Evolutionary conservation across 768 basidiomycete species (phyloP).

Genomic region (Russula griseocarnosa): DNA sequence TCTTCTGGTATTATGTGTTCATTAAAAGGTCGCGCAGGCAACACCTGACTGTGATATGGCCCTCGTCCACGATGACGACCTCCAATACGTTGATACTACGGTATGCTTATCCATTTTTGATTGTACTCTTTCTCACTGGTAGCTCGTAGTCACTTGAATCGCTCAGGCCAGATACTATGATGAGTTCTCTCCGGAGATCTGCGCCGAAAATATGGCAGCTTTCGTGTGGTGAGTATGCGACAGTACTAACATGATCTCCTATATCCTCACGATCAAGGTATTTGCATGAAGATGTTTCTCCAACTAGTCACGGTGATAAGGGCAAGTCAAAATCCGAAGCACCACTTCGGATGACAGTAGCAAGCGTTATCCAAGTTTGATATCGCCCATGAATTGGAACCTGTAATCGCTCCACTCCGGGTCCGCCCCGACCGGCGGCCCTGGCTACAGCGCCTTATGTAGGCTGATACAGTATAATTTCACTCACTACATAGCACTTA

Average conservation of each 20-base stretch:
- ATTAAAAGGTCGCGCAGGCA: background rate
- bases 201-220: background rate
- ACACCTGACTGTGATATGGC: slow-evolving; percentile 2
- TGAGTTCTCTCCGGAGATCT: background rate
- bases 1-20: background rate
- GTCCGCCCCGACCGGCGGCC: no score
- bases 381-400: background rate
- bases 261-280: background rate
- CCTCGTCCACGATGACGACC: slow-evolving; percentile 5
- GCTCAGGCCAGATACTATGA: background rate
- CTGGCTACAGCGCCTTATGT: no score
- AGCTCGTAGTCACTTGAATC: background rate
- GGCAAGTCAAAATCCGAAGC: background rate
- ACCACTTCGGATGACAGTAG: background rate
- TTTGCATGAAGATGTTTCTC: background rate
- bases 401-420: no score
- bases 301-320: background rate
- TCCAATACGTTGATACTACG: background rate
- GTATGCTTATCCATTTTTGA: background rate
- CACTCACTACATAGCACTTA: no score
- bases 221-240: background rate
- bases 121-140: background rate
- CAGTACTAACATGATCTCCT: background rate
- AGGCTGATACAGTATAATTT: no score
- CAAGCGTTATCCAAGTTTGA: background rate